Evolutionary conservation across 805 yeast species (phyloP).

Genomic region (Kodamaea hsintzibuensis): DNA sequence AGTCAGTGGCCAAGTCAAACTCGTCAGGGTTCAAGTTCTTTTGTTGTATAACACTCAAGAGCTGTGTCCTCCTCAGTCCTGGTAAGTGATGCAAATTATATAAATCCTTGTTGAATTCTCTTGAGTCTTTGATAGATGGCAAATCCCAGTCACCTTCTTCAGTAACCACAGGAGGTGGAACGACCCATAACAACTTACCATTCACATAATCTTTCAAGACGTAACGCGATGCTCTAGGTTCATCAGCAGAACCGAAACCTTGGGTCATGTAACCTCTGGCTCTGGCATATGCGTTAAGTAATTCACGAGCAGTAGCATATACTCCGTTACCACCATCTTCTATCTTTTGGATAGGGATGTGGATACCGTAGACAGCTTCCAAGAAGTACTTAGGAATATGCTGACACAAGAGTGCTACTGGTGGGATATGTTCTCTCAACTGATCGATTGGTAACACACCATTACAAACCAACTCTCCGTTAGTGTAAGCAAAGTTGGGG

Average conservation of each 20-base stretch:
- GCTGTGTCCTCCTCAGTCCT: constrained; percentile 71
- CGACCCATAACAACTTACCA: constrained; percentile 81
- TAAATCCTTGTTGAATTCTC: constrained; percentile 70
- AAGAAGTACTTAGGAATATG: constrained; percentile 85
- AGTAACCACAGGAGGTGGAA: constrained; percentile 77
- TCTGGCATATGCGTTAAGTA: constrained; percentile 88
- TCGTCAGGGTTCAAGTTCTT: constrained; percentile 52
- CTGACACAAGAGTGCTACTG: constrained; percentile 79
- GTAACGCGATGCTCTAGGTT: constrained; percentile 89
- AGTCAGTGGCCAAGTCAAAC: constrained; percentile 68
- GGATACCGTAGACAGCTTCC: constrained; percentile 93
- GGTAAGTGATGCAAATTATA: constrained; percentile 68
- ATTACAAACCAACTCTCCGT: constrained; percentile 94
- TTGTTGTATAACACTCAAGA: constrained; percentile 58
- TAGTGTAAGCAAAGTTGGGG: constrained; percentile 95
- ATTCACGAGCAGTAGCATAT: constrained; percentile 83
- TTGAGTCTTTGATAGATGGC: constrained; percentile 38
- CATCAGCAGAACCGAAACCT: constrained; percentile 96
- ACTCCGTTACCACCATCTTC: constrained; percentile 88
- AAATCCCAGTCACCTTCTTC: constrained; percentile 62
- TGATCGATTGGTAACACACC: constrained; percentile 99
- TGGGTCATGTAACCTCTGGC: constrained; percentile 98
- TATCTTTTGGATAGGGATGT: constrained; percentile 68
- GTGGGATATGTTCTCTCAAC: constrained; percentile 87
- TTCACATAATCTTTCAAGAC: constrained; percentile 92